Evolutionary conservation across 2,329 filamentous ascomycete genomes (phyloP), one percentile per base, ranked within the genome.

Genomic region (Lojkania enalia): DNA sequence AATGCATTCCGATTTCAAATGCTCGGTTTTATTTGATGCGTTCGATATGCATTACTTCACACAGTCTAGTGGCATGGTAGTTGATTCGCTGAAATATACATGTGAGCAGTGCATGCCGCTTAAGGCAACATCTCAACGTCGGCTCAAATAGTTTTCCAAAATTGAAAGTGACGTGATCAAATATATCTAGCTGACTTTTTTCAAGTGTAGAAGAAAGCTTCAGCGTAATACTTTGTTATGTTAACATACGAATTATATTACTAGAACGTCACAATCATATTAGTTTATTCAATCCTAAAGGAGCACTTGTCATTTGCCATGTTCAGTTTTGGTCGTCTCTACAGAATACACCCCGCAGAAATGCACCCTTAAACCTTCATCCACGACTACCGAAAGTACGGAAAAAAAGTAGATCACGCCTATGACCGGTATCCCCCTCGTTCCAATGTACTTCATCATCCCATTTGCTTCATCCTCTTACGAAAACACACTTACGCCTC

Each of bases 371-470:
- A 50, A 57, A 61, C 60, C 55, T 52, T 66, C 58, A 61, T 63
- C 51, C 58, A 64, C 60, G 58, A 66, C 56, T 50, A 53, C 30
- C 16, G 32, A 37, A 44, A 44, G 16, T 44, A 58, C 51, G 48
- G 54, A 55, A 47, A 52, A 63, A 42, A 64, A 67, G 60, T 61
- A 66, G 63, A 57, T 60, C 57, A 65, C 64, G 63, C 64, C 63
- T n/a, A 61, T 68, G 56, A 58, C 63, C 64, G 58, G 60, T 64
- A 64, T 66, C 57, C 61, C 62, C 56, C 61, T 61, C 52, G 51
- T 60, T 51, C 63, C 60, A 48, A 57, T 52, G 51, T 46, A 52
- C 42, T 64, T 40, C 44, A 4, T 61, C 55, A 48, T 50, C 48
- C 37, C 46, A 36, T 48, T 45, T 48, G 42, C 39, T 41, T 33